Evolutionary conservation across 2,329 filamentous ascomycete species (phyloP), one percentile per base, ranked within the genome.

Genomic region (Colletotrichum orchidophilum): DNA sequence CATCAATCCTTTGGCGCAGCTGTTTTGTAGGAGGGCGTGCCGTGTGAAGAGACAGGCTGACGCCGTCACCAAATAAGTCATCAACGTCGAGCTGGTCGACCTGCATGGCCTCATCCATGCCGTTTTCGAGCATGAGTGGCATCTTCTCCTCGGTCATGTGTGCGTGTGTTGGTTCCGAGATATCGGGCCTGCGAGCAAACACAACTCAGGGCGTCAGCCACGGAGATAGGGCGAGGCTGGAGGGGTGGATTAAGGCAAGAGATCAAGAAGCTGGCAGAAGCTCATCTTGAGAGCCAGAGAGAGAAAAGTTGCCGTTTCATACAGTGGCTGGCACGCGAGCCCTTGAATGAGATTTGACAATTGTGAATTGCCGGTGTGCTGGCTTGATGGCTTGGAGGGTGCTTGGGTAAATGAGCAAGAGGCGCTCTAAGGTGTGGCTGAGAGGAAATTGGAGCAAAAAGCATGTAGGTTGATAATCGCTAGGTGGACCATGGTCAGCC

Each of bases 21-120:
- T 92, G 90, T 80, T 92, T 94, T 65, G 88, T 86, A 13, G 87
- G 84, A 33, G 88, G 84, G 4, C 85, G 81, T 7, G 85, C 75
- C 27, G 87, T 82, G 13, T 87, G 83, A 18, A 93, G 81, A 55
- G 85, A 86, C 73, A 88, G 79, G 75, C 89, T 88, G 78, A 90
- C 87, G 73, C 90, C 87, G 78, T 94, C 93, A 46, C 91, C 93
- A 79, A 95, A 95, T 39, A 95, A 86, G 78, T 95, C 93, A 77
- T 93, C 90, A 52, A 93, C 90, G 75, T 91, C 88, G 75, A 91
- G 84, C 74, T 89, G 82, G 66, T 85, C 82, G 65, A 85, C 84
- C 46, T 85, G 83, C 80, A 90, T 86, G 49, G 82, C 80, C 29
- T 85, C 84, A 71, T 85, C 73, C 72, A 78, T 75, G 59, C 59